Conservation (phyloP, 257 asterid genomes). For the Fraxinus cuspidata region DNA sequence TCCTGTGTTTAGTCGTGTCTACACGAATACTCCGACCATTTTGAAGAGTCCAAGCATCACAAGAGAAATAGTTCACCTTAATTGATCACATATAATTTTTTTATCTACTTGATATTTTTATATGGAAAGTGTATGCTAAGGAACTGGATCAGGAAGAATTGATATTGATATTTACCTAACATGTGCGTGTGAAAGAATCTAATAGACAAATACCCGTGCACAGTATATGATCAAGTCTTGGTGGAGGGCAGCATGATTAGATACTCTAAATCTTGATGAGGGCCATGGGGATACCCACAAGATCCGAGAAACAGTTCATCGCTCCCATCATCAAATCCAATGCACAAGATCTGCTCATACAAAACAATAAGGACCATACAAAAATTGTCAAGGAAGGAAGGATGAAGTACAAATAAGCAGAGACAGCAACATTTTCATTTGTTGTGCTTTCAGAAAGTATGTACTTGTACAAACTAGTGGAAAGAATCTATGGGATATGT, state of each 20-base stretch:
- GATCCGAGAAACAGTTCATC: not conserved
- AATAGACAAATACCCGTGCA: not conserved
- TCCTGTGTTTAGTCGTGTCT: no score
- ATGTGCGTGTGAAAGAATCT: no score
- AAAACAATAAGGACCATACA: not conserved
- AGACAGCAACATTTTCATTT: not conserved
- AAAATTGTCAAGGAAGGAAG: not conserved
- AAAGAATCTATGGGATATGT: not conserved
- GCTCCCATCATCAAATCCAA: not conserved
- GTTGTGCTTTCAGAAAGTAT: not conserved
- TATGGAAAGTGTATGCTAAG: no score
- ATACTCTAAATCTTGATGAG: not conserved
- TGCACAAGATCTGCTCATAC: not conserved
- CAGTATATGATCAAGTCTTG: not conserved
- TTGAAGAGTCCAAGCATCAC: no score
- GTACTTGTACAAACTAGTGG: not conserved
- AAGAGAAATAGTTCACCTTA: no score
- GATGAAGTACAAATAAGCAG: not conserved
- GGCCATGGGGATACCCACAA: no score
- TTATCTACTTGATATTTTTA: no score
- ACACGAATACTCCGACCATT: no score
- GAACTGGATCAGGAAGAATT: no score
- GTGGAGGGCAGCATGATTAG: not conserved
- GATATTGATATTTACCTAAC: no score
- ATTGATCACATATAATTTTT: no score